A percentile compares a stretch with the other conserved stretches of the same genome.
Conservation (phyloP, 2,329 filamentous ascomycete species). For the Penicillium sp. region DNA sequence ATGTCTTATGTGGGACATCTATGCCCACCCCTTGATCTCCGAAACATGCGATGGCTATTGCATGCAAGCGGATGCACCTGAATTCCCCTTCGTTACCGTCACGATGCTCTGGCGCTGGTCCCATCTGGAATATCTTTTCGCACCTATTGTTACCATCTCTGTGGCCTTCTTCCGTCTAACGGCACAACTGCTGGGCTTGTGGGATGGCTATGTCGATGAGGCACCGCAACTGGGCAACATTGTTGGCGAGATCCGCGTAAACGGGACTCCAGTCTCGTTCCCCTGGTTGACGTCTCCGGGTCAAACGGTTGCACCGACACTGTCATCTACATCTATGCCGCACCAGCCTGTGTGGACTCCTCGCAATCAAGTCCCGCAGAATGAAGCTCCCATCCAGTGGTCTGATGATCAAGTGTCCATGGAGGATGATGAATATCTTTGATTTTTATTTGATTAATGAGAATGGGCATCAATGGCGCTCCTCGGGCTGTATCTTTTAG, state of each 20-base stretch:
- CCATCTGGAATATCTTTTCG: conserved; percentile 40
- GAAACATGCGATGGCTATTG: conserved; percentile 57
- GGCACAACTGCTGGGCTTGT: conserved; percentile 47
- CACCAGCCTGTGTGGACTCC: conserved; percentile 29
- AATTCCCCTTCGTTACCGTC: conserved; percentile 62
- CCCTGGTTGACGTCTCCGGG: conserved; percentile 28
- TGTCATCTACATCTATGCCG: conserved; percentile 4
- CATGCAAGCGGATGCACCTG: conserved; percentile 58
- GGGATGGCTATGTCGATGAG: conserved; percentile 51
- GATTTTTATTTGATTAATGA: background rate
- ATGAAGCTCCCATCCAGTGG: conserved; percentile 17
- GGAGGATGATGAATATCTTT: conserved; percentile 44
- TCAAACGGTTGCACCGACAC: conserved; percentile 21
- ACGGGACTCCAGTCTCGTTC: conserved; percentile 35
- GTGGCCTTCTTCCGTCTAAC: conserved; percentile 41
- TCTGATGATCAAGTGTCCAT: conserved; percentile 35
- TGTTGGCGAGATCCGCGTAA: conserved; percentile 39
- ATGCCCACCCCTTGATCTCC: conserved; percentile 59
- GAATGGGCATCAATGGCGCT: background rate
- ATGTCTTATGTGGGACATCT: conserved; percentile 56
- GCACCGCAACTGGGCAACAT: conserved; percentile 32
- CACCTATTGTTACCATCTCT: conserved; percentile 39
- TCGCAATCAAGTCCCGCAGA: conserved; percentile 13
- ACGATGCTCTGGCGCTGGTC: conserved; percentile 60
- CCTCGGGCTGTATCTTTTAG: background rate